A percentile compares a stretch with the other conserved stretches of the same genome.
Evolutionary conservation across 2,329 filamentous ascomycete genomes (phyloP).

Genomic region (Neoscytalidium dimidiatum): DNA sequence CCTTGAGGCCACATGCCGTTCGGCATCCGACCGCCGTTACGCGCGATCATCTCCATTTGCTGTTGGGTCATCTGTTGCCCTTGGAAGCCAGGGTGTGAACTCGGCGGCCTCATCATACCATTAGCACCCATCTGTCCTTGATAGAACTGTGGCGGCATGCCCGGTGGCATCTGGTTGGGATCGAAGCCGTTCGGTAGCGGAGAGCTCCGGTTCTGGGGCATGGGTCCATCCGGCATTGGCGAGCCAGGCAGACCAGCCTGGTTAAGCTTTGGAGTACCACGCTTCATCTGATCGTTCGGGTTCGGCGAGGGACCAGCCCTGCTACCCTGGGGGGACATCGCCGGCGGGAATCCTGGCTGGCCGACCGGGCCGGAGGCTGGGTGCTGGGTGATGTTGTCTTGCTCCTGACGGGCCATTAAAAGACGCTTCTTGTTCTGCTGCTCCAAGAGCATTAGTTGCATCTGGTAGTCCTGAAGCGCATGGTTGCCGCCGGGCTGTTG

Average conservation of each 20-base stretch:
- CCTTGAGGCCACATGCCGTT: constrained; percentile 38
- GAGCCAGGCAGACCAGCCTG: constrained; percentile 66
- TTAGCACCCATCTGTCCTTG: constrained; percentile 36
- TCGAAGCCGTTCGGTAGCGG: constrained; percentile 61
- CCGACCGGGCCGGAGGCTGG: constrained; percentile 46
- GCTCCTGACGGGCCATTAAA: constrained; percentile 79
- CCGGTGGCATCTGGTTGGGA: constrained; percentile 50
- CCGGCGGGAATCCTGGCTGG: constrained; percentile 60
- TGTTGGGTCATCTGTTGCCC: constrained; percentile 63
- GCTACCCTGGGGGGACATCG: constrained; percentile 69
- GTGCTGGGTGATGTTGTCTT: constrained; percentile 64
- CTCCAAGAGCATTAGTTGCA: constrained; percentile 84
- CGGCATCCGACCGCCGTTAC: constrained; percentile 37
- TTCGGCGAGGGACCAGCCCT: constrained; percentile 74
- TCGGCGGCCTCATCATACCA: constrained; percentile 58
- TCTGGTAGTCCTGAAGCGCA: constrained; percentile 83
- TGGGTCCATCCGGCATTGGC: constrained; percentile 68
- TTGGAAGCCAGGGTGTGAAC: constrained; percentile 56
- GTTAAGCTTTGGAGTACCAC: constrained; percentile 72
- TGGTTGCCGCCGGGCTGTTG: constrained; percentile 66
- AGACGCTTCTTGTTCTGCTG: constrained; percentile 86
- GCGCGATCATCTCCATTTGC: constrained; percentile 51
- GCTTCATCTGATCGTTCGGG: constrained; percentile 77
- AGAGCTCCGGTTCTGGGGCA: constrained; percentile 63
- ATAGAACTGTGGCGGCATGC: constrained; percentile 42